phyloP scores from a whole-genome alignment of 441 rosid species.

The Adansonia rubrostipa region DNA sequence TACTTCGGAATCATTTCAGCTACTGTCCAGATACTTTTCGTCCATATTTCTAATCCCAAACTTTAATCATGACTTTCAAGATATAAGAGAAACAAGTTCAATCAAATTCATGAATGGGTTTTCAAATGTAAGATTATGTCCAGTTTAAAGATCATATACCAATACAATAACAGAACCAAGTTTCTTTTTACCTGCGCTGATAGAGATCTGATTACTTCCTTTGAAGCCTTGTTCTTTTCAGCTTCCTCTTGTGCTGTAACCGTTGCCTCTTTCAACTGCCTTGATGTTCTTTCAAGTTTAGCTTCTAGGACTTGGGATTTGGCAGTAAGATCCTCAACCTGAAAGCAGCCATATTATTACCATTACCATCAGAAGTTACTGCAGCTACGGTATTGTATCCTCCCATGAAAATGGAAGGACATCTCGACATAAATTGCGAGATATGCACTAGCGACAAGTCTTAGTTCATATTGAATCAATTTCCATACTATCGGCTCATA shows the following conservation, averaged over 20 bases:
- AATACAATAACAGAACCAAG: not conserved
- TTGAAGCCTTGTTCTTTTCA: conserved; percentile 48
- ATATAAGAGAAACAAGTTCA: not conserved
- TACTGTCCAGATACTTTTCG: not conserved
- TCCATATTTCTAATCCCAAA: conserved; percentile 18
- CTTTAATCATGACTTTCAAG: not conserved
- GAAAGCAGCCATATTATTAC: conserved; percentile 21
- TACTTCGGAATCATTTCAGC: not conserved
- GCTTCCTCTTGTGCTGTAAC: conserved; percentile 39
- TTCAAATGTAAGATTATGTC: not conserved
- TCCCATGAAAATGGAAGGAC: conserved; percentile 6
- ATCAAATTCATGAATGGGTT: not conserved
- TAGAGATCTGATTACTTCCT: conserved; percentile 47
- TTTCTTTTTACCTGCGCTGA: conserved; percentile 43
- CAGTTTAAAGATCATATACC: not conserved
- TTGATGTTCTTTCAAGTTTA: conserved; percentile 41
- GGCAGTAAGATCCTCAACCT: conserved; percentile 56
- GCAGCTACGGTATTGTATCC: not conserved
- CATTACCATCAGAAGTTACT: conserved; percentile 3
- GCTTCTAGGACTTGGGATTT: conserved; percentile 48
- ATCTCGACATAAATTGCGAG: not conserved
- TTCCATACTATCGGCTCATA: not conserved
- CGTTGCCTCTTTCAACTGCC: conserved; percentile 47
- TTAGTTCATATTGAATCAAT: not conserved
- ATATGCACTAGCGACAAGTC: not conserved